Conservation (phyloP, 495 filamentous ascomycete species). For the Chaetomidium leptoderma region DNA sequence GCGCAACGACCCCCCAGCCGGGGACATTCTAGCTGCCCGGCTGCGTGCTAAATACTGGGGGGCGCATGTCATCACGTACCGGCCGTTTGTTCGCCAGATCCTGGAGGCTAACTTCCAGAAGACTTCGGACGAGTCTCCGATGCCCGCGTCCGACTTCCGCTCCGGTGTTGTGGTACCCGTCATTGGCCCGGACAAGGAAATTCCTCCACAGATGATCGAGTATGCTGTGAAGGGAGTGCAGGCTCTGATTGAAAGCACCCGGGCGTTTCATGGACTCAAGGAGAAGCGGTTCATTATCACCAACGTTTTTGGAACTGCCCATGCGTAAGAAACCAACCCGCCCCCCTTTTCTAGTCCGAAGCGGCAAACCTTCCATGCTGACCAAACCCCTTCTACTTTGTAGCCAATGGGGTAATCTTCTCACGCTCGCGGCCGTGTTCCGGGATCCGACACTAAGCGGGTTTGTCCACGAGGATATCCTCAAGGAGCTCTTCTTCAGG, state of each 20-base stretch:
- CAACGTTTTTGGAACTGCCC: conserved; percentile 91
- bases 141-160: conserved; percentile 22
- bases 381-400: not conserved
- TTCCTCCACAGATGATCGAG: conserved; percentile 48
- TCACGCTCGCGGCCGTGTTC: conserved; percentile 79
- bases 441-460: conserved; percentile 51
- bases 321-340: conserved; percentile 66
- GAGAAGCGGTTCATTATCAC: conserved; percentile 73
- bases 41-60: conserved; percentile 94
- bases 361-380: not conserved
- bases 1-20: conserved; percentile 60
- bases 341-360: conserved; percentile 11
- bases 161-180: conserved; percentile 20
- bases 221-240: conserved; percentile 57
- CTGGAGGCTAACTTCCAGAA: conserved; percentile 44
- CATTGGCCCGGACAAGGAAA: conserved; percentile 28
- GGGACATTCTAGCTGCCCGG: conserved; percentile 76
- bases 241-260: conserved; percentile 78
- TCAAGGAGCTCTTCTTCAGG: conserved; percentile 52
- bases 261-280: conserved; percentile 71
- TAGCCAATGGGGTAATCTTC: conserved; percentile 95
- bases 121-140: conserved; percentile 18
- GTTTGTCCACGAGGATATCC: conserved; percentile 46
- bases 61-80: conserved; percentile 81
- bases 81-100: conserved; percentile 70